phyloP scores from a whole-genome alignment of 2,329 filamentous ascomycete species.

The Fusarium xylarioides region DNA sequence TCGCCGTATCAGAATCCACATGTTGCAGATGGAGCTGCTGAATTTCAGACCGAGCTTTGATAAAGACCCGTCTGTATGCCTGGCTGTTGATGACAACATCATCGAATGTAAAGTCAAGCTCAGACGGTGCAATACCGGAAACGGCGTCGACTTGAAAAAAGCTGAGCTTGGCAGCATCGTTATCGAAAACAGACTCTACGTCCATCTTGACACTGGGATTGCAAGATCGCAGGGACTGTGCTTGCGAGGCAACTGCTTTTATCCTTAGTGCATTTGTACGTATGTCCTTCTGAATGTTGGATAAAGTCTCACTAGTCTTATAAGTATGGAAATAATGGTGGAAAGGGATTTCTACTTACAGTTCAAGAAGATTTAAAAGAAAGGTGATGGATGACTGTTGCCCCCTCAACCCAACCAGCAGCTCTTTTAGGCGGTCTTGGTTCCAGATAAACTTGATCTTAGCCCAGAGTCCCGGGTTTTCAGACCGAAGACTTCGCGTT shows the following conservation, averaged over 20 bases:
- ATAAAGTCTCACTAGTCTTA: fast-evolving
- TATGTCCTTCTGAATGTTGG: neutral
- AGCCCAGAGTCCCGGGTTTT: neutral
- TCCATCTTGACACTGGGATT: neutral
- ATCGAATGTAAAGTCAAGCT: neutral
- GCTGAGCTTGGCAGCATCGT: fast-evolving
- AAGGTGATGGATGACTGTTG: neutral
- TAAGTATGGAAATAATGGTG: too few species aligned
- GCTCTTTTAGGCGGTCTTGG: neutral
- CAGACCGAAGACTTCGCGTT: neutral
- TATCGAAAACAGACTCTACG: fast-evolving
- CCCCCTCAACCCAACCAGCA: neutral
- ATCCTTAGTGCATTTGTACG: fast-evolving
- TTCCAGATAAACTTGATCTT: slow-evolving; percentile 15
- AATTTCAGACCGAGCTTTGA: fast-evolving
- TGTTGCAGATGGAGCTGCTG: fast-evolving
- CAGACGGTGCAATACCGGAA: neutral
- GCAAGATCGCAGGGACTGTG: fast-evolving
- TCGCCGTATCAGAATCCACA: neutral
- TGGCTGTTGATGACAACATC: fast-evolving
- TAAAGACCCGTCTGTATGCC: fast-evolving
- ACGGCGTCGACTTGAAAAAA: fast-evolving
- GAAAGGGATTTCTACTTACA: neutral
- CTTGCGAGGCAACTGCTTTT: neutral
- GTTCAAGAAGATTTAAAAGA: neutral